Base-by-base conservation (phyloP, 768 basidiomycete genomes). In the Austroboletus eburneus region DNA sequence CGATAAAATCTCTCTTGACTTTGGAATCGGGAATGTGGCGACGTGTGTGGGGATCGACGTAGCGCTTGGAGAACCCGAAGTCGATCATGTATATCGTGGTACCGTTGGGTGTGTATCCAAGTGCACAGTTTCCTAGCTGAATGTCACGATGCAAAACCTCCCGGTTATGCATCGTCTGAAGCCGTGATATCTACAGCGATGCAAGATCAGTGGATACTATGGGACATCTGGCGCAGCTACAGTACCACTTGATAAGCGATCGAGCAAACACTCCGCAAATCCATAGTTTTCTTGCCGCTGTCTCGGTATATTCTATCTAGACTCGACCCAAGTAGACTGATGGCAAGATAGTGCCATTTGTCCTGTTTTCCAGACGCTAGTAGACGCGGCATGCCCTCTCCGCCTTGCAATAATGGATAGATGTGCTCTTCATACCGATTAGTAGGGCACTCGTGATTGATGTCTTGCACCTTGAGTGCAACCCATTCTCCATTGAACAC, bases 51-150 rank as follows among this genome's bases (percentile, higher is more conserved):
- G 76, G 74, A 64, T 90, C 84, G 51, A 88, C 79, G 52, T 85
- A 90, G 25, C 75, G 75, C 57, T 88, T 89, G 16, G 86, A 86
- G 62, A 90, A 90, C 13, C 87, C 87, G 59, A 90, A 89, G 62
- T 90, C 87, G 55, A 90, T 90, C 85, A 89, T 84, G 57, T 87
- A 89, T 51, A 90, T 71, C 30, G 67, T 73, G 42, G 72, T 72
- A 13, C 83, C 72, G 51, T 85, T 68, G 1, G 83, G 79, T 4
- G 73, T 64, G 40, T 74, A 69, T 13, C 87, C 87, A 43, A 88
- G 61, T 3, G 78, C 80, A 54, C 81, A 84, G 60, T 90, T 90
- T 2, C 87, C 87, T 7, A 88, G 75, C 51, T 90, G 87, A 41
- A 90, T 82, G 51, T 90, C 87, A 8, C 87, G 78, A 57, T 89